Evolutionary conservation across 306 rosid species (phyloP), one percentile per base, ranked within the genome.

Genomic region (Prunus mira): DNA sequence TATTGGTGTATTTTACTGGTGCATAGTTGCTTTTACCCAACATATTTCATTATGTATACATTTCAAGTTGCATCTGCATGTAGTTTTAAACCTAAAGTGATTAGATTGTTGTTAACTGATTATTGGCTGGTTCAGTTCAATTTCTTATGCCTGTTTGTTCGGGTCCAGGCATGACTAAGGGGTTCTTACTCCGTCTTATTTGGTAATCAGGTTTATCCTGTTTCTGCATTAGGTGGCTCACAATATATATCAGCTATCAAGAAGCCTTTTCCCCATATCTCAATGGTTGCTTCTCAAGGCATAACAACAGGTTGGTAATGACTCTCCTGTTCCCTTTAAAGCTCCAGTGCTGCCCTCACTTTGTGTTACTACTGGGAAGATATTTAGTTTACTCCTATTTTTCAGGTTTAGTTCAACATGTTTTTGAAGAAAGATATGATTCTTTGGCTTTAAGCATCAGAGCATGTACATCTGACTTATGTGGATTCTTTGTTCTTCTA

Each of bases 251-350:
- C 97, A 79, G 91, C 98, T 65, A 84, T 93, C 50, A 91, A 89
- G 81, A 93, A 84, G 81, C 87, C 98, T 50, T 93, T 93, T 86
- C 81, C 91, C 69, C 93, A 88, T 73, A 82, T 91, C 75, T 84
- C 90, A 43, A 82, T 93, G 90, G 87, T 93, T 86, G 98, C 98
- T 82, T 91, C 98, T 72, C 98, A 88, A 71, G 98, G 98, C 80
- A 88, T 93, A 78, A 87, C 76, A 46, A 76, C 85, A 54, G 98
- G 97, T 92, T 84, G 78, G 73, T 82, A 72, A 30, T 76, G 32
- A n/a, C 67, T 68, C 30, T 14, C 64, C 17, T 38, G 32, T 57
- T 20, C 18, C 55, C 50, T 47, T 27, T 56, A 73, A 38, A 38
- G 77, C 22, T 4, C 62, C 34, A 34, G 64, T 61, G 51, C 65